These are phyloP conservation scores for Aeschynomene evenia DNA, from an alignment of 306 rosid genomes.

Conservation along the genomic window DNA sequence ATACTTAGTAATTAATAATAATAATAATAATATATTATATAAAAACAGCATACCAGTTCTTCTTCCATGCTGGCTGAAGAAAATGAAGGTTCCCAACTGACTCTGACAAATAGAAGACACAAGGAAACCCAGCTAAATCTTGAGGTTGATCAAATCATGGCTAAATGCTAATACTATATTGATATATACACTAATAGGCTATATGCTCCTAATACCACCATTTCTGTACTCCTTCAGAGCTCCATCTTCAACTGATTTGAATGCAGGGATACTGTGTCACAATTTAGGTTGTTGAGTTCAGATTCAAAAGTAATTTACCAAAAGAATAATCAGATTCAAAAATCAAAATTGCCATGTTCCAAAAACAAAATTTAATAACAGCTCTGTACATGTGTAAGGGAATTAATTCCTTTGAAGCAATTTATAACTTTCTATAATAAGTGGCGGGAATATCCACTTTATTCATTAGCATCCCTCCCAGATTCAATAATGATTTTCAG, in stretches of 20 bases:
- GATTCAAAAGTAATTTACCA: constrained; percentile 10
- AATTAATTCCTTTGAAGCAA: neutral
- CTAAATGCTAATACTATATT: constrained; percentile 65
- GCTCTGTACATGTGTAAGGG: neutral
- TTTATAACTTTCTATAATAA: neutral
- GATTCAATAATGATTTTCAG: constrained; percentile 2
- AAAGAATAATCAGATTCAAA: neutral
- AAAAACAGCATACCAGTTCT: constrained; percentile 49
- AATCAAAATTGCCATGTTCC: constrained; percentile 1
- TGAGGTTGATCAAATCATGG: constrained; percentile 49
- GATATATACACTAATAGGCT: constrained; percentile 72
- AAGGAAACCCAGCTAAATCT: constrained; percentile 46
- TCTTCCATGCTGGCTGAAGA: constrained; percentile 54
- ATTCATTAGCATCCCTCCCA: neutral
- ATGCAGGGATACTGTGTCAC: constrained; percentile 70
- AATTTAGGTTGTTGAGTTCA: constrained; percentile 23
- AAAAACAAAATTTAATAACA: neutral
- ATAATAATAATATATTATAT: constrained; percentile 34
- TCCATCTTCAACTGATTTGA: constrained; percentile 91
- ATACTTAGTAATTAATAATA: constrained; percentile 39
- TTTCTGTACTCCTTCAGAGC: constrained; percentile 51
- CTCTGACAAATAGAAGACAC: constrained; percentile 55
- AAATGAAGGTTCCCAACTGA: constrained; percentile 45
- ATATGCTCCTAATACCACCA: constrained; percentile 42
- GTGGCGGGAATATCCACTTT: neutral